A percentile compares a stretch with the other conserved stretches of the same genome.
These are phyloP conservation scores for Solanum verrucosum DNA, from an alignment of 257 asterid species.

Conservation along the genomic window DNA sequence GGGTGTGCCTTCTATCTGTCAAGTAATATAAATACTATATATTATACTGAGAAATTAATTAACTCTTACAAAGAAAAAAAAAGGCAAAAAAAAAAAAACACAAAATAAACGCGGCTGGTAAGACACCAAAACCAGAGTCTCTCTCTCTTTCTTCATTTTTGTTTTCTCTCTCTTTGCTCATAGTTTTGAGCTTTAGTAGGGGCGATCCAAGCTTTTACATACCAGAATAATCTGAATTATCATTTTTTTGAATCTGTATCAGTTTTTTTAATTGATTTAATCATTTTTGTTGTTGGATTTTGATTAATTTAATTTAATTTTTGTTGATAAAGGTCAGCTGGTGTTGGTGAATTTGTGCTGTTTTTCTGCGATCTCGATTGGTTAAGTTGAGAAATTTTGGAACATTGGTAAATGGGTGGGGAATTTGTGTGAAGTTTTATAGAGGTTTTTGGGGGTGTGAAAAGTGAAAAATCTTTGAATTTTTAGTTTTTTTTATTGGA, in stretches of 20 bases:
- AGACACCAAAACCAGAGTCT: constrained; percentile 38
- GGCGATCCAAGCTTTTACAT: constrained; percentile 41
- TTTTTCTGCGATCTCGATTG: constrained; percentile 27
- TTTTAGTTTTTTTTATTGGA: neutral
- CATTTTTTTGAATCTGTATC: neutral
- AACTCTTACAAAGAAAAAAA: neutral
- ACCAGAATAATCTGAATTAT: constrained; percentile 17
- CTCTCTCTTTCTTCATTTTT: constrained; percentile 6
- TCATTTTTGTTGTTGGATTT: constrained; percentile 2
- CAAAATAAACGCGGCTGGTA: constrained; percentile 58
- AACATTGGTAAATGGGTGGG: constrained; percentile 9
- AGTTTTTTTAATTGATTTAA: neutral
- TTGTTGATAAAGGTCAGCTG: constrained; percentile 6
- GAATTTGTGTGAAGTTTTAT: constrained; percentile 29
- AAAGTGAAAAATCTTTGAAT: constrained; percentile 2
- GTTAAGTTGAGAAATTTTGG: neutral
- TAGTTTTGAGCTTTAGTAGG: constrained; percentile 41
- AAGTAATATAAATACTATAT: neutral
- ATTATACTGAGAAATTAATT: neutral
- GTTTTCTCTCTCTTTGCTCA: constrained; percentile 31
- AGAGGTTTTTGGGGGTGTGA: constrained; percentile 13
- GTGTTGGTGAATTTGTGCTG: constrained; percentile 34
- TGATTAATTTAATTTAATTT: neutral
- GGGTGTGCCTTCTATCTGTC: neutral
- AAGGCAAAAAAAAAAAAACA: neutral